These are phyloP conservation scores for Aspergillus nanangensis DNA, from an alignment of 495 filamentous ascomycete genomes.

Conservation along the genomic window DNA sequence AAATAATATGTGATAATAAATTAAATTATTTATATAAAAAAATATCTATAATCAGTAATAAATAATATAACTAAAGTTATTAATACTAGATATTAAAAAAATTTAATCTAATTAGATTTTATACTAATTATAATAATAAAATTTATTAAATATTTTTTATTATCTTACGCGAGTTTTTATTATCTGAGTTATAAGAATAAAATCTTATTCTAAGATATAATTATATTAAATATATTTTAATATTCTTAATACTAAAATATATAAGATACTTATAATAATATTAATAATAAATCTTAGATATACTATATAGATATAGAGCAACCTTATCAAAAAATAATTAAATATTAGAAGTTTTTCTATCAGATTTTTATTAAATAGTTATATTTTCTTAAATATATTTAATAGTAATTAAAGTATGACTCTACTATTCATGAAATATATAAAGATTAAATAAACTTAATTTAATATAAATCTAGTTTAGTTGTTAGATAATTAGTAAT, in stretches of 20 bases:
- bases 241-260: background rate
- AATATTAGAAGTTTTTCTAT: background rate
- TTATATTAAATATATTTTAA: background rate
- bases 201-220: background rate
- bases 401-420: no score
- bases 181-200: background rate
- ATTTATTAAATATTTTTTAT: background rate
- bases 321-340: background rate
- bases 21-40: background rate
- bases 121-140: background rate
- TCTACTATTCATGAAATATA: no score
- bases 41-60: background rate
- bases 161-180: background rate
- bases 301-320: no score
- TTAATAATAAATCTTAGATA: background rate
- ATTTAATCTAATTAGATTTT: background rate
- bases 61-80: slow-evolving; percentile 1
- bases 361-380: background rate
- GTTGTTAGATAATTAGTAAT: no score
- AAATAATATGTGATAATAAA: background rate
- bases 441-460: no score
- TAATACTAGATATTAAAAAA: background rate
- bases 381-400: no score
- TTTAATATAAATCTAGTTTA: no score
- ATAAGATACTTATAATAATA: background rate